Evolutionary conservation across 768 basidiomycete species (phyloP).

Genomic region (Tricholoma saponaceum): DNA sequence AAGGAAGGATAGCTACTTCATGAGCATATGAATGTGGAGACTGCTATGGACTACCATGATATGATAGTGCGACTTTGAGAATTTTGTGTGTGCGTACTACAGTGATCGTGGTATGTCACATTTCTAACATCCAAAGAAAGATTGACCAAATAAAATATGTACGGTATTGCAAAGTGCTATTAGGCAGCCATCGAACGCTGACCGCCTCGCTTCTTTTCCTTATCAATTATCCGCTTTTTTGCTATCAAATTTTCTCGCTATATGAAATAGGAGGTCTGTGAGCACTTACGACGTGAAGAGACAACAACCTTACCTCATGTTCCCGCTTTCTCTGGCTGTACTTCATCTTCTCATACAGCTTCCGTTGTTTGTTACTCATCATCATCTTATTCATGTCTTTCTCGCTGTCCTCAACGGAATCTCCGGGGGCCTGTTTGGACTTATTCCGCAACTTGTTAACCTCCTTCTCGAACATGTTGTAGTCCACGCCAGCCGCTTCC

Average conservation of each 20-base stretch:
- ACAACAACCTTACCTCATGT: conserved; percentile 60
- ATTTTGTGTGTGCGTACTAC: too few relatives aligned
- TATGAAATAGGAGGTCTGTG: conserved; percentile 11
- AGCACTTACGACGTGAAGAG: background rate
- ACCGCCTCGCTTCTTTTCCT: conserved; percentile 40
- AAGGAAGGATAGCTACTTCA: background rate
- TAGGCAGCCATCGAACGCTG: background rate
- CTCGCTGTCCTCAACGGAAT: conserved; percentile 44
- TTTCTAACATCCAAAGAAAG: too few relatives aligned
- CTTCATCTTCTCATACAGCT: conserved; percentile 93
- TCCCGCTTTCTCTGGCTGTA: conserved; percentile 74
- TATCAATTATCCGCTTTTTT: conserved; percentile 52
- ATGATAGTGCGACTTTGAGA: background rate
- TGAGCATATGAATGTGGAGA: background rate
- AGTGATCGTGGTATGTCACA: too few relatives aligned
- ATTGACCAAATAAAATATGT: too few relatives aligned
- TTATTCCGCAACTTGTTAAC: conserved; percentile 56
- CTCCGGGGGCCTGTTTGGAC: conserved; percentile 22
- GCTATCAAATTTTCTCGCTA: conserved; percentile 62
- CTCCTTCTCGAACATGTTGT: conserved; percentile 72
- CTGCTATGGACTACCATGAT: background rate
- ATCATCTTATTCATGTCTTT: conserved; percentile 96
- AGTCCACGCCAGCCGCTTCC: conserved; percentile 83
- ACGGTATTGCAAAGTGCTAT: background rate
- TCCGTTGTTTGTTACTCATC: conserved; percentile 93